A percentile compares a stretch with the other conserved stretches of the same genome.
phyloP scores from a whole-genome alignment of 129 eudicot genomes.

The Apium graveolens region DNA sequence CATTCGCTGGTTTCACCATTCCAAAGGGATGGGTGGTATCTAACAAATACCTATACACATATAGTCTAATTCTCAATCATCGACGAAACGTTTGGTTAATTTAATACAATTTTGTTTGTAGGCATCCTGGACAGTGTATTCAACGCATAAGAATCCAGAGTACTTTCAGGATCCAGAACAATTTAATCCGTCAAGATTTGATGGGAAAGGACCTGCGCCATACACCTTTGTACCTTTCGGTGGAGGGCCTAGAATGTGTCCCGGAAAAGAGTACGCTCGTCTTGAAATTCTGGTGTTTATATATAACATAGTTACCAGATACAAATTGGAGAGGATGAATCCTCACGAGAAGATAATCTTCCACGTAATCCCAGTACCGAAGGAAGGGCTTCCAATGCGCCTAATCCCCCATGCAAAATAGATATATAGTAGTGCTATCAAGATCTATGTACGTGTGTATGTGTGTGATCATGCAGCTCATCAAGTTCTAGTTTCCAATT shows the following conservation, averaged over 20 bases:
- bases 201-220: slow-evolving; percentile 5
- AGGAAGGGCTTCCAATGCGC: slow-evolving; percentile 14
- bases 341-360: background rate
- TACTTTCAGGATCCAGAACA: background rate
- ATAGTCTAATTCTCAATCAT: background rate
- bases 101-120: no score
- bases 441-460: no score
- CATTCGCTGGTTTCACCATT: slow-evolving; percentile 3
- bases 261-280: slow-evolving; percentile 14
- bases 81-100: no score
- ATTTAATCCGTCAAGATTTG: slow-evolving; percentile 12
- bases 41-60: background rate
- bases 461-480: no score
- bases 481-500: no score
- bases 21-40: background rate
- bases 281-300: slow-evolving; percentile 12
- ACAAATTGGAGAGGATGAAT: slow-evolving; percentile 4
- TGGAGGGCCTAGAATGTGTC: slow-evolving; percentile 9
- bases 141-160: background rate
- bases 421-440: no score
- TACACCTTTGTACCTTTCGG: slow-evolving; percentile 13
- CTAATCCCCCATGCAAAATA: background rate
- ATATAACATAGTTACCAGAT: slow-evolving; percentile 6
- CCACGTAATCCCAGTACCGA: background rate
- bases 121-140: background rate